Conservation (phyloP, 1,139 yeast genomes). For the Debaryomycetaceae sp. region DNA sequence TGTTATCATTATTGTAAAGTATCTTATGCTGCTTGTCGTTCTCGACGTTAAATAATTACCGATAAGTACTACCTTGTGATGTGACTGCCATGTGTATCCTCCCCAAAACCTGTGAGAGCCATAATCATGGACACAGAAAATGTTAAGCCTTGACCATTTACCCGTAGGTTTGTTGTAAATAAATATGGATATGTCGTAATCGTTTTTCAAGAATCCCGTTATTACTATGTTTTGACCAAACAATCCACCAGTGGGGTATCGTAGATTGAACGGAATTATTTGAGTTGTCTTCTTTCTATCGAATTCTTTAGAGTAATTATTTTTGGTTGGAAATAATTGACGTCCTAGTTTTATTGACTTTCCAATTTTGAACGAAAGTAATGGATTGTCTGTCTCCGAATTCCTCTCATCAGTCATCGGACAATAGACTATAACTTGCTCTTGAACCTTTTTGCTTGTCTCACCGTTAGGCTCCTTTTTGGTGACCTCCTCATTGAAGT, state of each 20-base stretch:
- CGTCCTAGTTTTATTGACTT: conserved; percentile 32
- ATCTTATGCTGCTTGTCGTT: conserved; percentile 53
- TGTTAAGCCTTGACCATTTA: conserved; percentile 61
- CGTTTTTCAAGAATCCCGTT: conserved; percentile 54
- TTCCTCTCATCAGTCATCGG: conserved; percentile 19
- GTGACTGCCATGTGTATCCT: conserved; percentile 71
- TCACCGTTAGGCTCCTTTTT: conserved; percentile 6
- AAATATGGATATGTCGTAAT: conserved; percentile 53
- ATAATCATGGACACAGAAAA: conserved; percentile 52
- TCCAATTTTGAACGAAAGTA: conserved; percentile 35
- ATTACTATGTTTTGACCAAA: conserved; percentile 64
- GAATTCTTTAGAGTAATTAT: background rate
- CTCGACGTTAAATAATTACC: conserved; percentile 51
- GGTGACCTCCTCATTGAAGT: conserved; percentile 25
- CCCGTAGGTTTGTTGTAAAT: conserved; percentile 60
- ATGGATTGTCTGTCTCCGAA: conserved; percentile 22
- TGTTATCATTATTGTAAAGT: conserved; percentile 53
- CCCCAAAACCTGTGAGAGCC: conserved; percentile 63
- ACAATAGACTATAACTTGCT: conserved; percentile 37
- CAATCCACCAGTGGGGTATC: conserved; percentile 55
- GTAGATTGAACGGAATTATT: conserved; percentile 39
- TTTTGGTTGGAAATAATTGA: conserved; percentile 19
- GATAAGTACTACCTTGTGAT: conserved; percentile 58
- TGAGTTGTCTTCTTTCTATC: conserved; percentile 7
- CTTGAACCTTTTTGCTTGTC: conserved; percentile 9